These are phyloP conservation scores for Leptographium lundbergii DNA, from an alignment of 2,329 filamentous ascomycete species.

Conservation along the genomic window DNA sequence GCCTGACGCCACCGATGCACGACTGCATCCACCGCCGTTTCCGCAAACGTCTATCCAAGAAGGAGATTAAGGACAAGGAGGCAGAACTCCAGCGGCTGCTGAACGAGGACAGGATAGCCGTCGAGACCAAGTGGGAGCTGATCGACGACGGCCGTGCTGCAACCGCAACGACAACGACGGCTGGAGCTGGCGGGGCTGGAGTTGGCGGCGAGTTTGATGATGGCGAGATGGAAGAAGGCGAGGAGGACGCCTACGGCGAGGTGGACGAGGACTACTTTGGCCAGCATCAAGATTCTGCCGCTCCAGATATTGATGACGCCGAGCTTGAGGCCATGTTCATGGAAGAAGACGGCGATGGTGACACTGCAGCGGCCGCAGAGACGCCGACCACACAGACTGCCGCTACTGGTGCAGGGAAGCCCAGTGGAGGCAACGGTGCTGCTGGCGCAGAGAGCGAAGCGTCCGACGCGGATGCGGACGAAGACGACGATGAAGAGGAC, in stretches of 20 bases:
- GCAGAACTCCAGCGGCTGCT: conserved; percentile 64
- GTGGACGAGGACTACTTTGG: conserved; percentile 42
- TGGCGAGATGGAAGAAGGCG: conserved; percentile 28
- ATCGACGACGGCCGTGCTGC: conserved; percentile 36
- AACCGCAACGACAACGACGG: conserved; percentile 11
- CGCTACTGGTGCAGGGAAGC: conserved; percentile 23
- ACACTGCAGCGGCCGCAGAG: conserved; percentile 24
- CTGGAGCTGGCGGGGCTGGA: conserved; percentile 17
- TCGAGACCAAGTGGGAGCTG: conserved; percentile 51
- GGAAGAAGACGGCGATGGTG: conserved; percentile 41
- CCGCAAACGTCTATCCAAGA: conserved; percentile 67
- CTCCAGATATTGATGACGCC: conserved; percentile 21
- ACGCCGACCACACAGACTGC: conserved; percentile 35
- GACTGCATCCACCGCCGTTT: conserved; percentile 74
- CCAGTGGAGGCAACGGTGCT: neutral
- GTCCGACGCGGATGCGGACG: conserved; percentile 28
- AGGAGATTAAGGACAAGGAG: conserved; percentile 77
- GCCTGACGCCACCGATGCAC: conserved; percentile 78
- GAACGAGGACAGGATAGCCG: conserved; percentile 50
- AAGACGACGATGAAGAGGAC: conserved; percentile 36
- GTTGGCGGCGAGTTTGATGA: conserved; percentile 38
- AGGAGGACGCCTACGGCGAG: conserved; percentile 39
- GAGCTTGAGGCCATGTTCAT: conserved; percentile 22
- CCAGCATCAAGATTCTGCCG: conserved; percentile 13
- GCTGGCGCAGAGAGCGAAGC: conserved; percentile 29